A percentile compares a stretch with the other conserved stretches of the same genome.
Conservation (phyloP, 2,329 filamentous ascomycete genomes). For the Colletotrichum acutatum region DNA sequence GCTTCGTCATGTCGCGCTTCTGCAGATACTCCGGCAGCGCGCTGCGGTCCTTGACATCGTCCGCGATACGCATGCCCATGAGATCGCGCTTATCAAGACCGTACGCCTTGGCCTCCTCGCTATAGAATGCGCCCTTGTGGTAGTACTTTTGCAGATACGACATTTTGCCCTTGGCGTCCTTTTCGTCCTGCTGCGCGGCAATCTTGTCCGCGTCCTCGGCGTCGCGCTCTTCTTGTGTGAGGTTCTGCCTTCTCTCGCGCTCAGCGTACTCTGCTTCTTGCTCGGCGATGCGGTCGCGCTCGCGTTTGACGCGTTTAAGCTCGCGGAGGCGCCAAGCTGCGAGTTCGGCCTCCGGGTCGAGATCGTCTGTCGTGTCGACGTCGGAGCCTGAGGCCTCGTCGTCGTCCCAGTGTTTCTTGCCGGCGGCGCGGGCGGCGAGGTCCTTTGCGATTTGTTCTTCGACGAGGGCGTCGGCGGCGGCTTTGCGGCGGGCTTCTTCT, state of each 20-base stretch:
- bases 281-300: conserved; percentile 84
- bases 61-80: conserved; percentile 84
- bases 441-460: conserved; percentile 90
- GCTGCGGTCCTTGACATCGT: conserved; percentile 86
- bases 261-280: conserved; percentile 89
- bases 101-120: conserved; percentile 79
- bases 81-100: conserved; percentile 84
- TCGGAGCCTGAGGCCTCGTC: conserved; percentile 71
- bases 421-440: conserved; percentile 77
- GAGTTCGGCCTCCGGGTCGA: conserved; percentile 88
- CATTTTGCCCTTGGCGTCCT: conserved; percentile 82
- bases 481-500: conserved; percentile 73
- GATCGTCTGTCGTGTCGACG: conserved; percentile 88
- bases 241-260: conserved; percentile 85
- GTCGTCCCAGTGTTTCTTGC: conserved; percentile 90
- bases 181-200: conserved; percentile 82
- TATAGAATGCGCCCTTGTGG: conserved; percentile 96
- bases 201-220: conserved; percentile 86
- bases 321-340: conserved; percentile 96
- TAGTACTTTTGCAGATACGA: conserved; percentile 95
- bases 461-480: conserved; percentile 81
- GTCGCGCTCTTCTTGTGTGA: conserved; percentile 86
- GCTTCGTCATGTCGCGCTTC: conserved; percentile 90
- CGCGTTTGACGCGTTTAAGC: conserved; percentile 86
- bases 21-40: conserved; percentile 91